phyloP scores from a whole-genome alignment of 1,284 basidiomycete genomes.

The Melampsora americana region DNA sequence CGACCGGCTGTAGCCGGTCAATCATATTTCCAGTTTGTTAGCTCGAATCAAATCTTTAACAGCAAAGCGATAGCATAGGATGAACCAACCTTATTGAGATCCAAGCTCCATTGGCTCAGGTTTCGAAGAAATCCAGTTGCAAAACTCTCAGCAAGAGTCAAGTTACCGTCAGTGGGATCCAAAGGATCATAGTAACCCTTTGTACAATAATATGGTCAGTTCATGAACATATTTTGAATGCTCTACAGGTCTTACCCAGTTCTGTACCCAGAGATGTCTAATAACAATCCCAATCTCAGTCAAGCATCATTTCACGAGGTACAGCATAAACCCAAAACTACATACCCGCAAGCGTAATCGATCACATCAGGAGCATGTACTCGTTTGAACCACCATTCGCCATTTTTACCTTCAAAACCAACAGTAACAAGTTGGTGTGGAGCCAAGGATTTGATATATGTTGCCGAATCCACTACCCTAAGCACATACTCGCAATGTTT shows the following conservation, averaged over 20 bases:
- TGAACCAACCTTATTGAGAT: conserved; percentile 36
- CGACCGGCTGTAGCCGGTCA: conserved; percentile 46
- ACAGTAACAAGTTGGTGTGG: conserved; percentile 48
- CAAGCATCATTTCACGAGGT: neutral
- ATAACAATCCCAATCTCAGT: neutral
- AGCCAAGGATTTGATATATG: conserved; percentile 46
- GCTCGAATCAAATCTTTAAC: neutral
- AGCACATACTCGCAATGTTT: conserved; percentile 37
- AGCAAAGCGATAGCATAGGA: neutral
- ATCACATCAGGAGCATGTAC: conserved; percentile 45
- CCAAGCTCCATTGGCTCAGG: conserved; percentile 38
- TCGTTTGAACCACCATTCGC: conserved; percentile 48
- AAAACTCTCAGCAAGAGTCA: conserved; percentile 45
- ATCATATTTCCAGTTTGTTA: neutral
- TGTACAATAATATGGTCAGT: neutral
- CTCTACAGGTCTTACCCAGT: conserved; percentile 26
- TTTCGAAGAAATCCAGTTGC: conserved; percentile 46
- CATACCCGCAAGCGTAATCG: conserved; percentile 47
- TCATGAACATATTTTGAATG: neutral
- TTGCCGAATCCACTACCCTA: conserved; percentile 47
- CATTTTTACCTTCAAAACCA: conserved; percentile 49
- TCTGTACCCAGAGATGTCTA: conserved; percentile 44
- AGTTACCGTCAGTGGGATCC: conserved; percentile 44
- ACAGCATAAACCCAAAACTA: neutral
- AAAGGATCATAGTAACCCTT: conserved; percentile 48